These are phyloP conservation scores for Phytophthora sansomeana DNA, from an alignment of 352 stramenopile species.

Conservation along the genomic window DNA sequence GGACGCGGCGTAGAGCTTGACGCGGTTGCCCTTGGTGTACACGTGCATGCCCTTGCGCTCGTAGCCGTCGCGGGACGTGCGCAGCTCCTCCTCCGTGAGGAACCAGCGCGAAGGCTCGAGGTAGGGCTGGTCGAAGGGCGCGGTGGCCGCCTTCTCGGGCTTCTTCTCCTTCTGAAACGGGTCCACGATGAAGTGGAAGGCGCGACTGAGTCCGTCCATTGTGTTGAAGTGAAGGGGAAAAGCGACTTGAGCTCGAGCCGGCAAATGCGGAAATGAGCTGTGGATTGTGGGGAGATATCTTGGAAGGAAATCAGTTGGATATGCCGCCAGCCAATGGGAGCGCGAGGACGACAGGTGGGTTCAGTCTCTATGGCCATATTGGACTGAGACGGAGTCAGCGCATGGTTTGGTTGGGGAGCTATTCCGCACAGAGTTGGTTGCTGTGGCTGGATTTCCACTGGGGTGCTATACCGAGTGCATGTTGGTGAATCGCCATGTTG, in stretches of 20 bases:
- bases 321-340: background rate
- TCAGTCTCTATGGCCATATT: conserved; percentile 2
- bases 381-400: conserved; percentile 8
- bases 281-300: background rate
- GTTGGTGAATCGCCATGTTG: no score
- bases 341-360: conserved; percentile 5
- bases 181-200: conserved; percentile 45
- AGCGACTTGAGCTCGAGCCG: conserved; percentile 10
- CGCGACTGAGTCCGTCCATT: conserved; percentile 42
- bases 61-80: conserved; percentile 51
- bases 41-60: conserved; percentile 49
- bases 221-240: background rate
- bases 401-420: no score
- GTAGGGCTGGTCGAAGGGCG: conserved; percentile 55
- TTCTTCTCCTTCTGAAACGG: conserved; percentile 44
- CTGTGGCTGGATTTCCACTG: no score
- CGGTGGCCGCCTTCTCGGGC: conserved; percentile 31
- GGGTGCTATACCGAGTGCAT: background rate
- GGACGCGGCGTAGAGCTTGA: conserved; percentile 56
- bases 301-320: background rate
- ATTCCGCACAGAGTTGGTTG: no score
- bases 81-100: conserved; percentile 64
- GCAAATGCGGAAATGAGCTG: conserved; percentile 33
- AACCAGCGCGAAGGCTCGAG: conserved; percentile 70
- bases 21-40: conserved; percentile 56